Evolutionary conservation across 179 eudicot species (phyloP), one percentile per base, ranked within the genome.

Genomic region (Sideroxylon spinosum): DNA sequence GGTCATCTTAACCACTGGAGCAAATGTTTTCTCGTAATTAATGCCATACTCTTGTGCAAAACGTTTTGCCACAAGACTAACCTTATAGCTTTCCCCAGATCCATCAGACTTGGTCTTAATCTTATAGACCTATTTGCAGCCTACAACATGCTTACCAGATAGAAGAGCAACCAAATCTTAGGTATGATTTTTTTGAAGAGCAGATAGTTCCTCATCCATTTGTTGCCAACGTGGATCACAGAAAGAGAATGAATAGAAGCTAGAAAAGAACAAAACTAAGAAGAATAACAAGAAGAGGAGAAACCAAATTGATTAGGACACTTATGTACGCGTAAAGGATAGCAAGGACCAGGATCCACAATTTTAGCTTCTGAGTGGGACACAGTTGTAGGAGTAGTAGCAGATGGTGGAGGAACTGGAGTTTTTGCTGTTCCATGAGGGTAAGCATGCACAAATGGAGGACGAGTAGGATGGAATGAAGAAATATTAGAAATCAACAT

Each of bases 171-270:
- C 75, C 8, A 73, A 25, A 1, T 71, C 61, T 14, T 61, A 25
- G 55, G 64, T 73, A 16, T 29, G 29, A 53, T 3, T 73, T 5
- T 29, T 26, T 2, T 55, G 44, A n/a, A 55, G 23, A 17, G 63
- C 48, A 17, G 0, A 22, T 10, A 14, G 37, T 26, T 50, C 55
- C 55, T 50, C 55, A 2, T 50, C n/a, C n/a, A n/a, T n/a, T n/a
- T n/a, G n/a, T n/a, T n/a, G n/a, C n/a, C n/a, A n/a, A n/a, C n/a
- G n/a, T n/a, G n/a, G n/a, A n/a, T 25, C 50, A 9, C 25, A 37
- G 52, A 68, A 9, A 32, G 72, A 68, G 72, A 66, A 16, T 66
- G 70, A 66, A 68, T 32, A 46, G 72, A 68, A 32, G 72, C 19
- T 55, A 56, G 26, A 19, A 59, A 55, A 55, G 61, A 20, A 13